These are phyloP conservation scores for Phytophthora podocarpi DNA, from an alignment of 352 stramenopile species.

Conservation along the genomic window DNA sequence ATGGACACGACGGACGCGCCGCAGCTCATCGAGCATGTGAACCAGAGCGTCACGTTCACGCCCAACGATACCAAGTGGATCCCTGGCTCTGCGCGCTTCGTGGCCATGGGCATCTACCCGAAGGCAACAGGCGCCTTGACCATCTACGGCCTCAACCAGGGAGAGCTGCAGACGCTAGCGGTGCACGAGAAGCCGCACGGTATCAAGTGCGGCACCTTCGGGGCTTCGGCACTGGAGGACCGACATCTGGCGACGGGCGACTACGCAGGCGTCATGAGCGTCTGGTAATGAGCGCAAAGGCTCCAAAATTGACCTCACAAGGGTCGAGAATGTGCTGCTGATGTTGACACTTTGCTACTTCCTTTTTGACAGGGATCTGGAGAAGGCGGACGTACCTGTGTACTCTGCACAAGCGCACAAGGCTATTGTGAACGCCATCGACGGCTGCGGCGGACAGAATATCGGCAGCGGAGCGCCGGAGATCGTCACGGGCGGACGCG, in stretches of 20 bases:
- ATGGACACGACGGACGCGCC: conserved; percentile 97
- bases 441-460: conserved; percentile 93
- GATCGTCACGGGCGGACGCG: conserved; percentile 93
- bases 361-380: conserved; percentile 78
- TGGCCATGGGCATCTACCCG: conserved; percentile 93
- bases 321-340: neutral
- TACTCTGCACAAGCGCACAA: conserved; percentile 92
- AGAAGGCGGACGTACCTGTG: conserved; percentile 75
- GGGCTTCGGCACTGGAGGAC: conserved; percentile 89
- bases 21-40: conserved; percentile 97
- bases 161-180: conserved; percentile 70
- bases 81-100: conserved; percentile 93
- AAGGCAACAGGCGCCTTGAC: conserved; percentile 92
- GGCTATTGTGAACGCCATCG: conserved; percentile 95
- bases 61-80: conserved; percentile 96
- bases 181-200: conserved; percentile 88
- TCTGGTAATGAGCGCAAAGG: conserved; percentile 51
- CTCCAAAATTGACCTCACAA: conserved; percentile 6
- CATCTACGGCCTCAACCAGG: conserved; percentile 92
- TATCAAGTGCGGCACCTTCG: conserved; percentile 97
- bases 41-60: conserved; percentile 92
- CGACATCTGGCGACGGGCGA: conserved; percentile 87
- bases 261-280: conserved; percentile 76
- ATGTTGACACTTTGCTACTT: no score
- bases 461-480: conserved; percentile 92